Base-by-base conservation (phyloP, 2,329 filamentous ascomycete species). In the Byssothecium circinans region DNA sequence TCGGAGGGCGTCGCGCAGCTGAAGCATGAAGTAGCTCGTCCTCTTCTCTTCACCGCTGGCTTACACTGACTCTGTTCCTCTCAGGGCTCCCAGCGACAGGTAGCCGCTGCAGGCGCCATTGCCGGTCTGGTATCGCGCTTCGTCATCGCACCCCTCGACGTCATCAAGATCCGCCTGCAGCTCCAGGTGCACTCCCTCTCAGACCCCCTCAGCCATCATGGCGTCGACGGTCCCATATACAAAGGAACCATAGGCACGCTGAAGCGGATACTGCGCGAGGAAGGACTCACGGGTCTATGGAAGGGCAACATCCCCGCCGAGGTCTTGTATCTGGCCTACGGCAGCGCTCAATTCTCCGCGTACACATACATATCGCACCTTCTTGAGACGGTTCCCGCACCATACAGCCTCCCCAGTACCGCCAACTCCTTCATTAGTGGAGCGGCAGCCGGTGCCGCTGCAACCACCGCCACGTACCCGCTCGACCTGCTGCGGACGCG, bases 271-370 rank as follows among this genome's bases (percentile, higher is more conserved):
- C 70, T 92, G 42, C 77, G 76, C 22, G 79, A 91, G 63, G 94
- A 99, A 70, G 94, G 94, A 34, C 67, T 97, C 57, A 86, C 87
- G 3, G 83, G 84, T 23, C 81, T 99, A 56, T 99, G 94, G 94
- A 97, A 97, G 78, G 94, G 94, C 68, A 99, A 99, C 69, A 84
- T 99, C 49, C 91, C 94, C 32, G 94, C 94, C 42, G 94, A 97
- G 78, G 75, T 94, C 54, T 85, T 99, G 75, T 99, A 99, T 75
- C 80, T 99, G 57, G 86, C 85, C 70, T 99, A 97, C 74, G 87
- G 89, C 54, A 88, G 88, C 53, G 78, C 89, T 27, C 94, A 99
- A 73, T 99, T 99, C 78, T 86, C 88, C 23, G 80, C 88, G 22
- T 99, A 99, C 76, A 87, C 90, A 47, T 84, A 83, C 42, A 80